Evolutionary conservation across 2,329 filamentous ascomycete genomes (phyloP).

Genomic region (Chaetoscypha palmicola): DNA sequence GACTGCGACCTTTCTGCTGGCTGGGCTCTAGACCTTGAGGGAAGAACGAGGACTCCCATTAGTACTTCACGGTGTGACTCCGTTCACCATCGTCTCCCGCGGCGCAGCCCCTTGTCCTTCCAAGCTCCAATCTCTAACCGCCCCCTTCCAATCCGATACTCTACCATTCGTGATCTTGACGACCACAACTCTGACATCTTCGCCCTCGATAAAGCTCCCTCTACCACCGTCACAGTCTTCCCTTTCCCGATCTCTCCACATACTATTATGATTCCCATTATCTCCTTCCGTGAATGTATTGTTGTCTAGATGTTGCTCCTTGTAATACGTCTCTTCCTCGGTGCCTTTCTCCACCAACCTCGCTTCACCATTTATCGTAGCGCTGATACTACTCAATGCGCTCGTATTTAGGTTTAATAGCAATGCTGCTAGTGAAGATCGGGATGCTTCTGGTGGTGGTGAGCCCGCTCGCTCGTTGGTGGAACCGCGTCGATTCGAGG

Average conservation of each 20-base stretch:
- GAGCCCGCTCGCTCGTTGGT: constrained; percentile 51
- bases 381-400: constrained; percentile 79
- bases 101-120: background rate
- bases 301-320: constrained; percentile 77
- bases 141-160: constrained; percentile 94
- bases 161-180: constrained; percentile 79
- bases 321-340: constrained; percentile 79
- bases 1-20: too few relatives aligned
- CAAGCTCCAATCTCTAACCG: constrained; percentile 68
- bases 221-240: constrained; percentile 42
- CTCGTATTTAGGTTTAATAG: constrained; percentile 88
- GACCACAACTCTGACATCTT: constrained; percentile 80
- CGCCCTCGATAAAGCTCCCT: constrained; percentile 67
- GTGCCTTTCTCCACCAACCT: constrained; percentile 64
- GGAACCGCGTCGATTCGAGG: constrained; percentile 49
- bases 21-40: background rate
- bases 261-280: constrained; percentile 46
- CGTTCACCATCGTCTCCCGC: constrained; percentile 24
- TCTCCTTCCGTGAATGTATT: constrained; percentile 83
- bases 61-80: constrained; percentile 10
- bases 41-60: too few relatives aligned
- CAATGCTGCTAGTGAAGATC: constrained; percentile 72
- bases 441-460: constrained; percentile 55
- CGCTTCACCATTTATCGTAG: constrained; percentile 88
- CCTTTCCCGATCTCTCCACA: constrained; percentile 26